These are phyloP conservation scores for Vitis riparia DNA, from an alignment of 164 flowering plant species.

Conservation along the genomic window DNA sequence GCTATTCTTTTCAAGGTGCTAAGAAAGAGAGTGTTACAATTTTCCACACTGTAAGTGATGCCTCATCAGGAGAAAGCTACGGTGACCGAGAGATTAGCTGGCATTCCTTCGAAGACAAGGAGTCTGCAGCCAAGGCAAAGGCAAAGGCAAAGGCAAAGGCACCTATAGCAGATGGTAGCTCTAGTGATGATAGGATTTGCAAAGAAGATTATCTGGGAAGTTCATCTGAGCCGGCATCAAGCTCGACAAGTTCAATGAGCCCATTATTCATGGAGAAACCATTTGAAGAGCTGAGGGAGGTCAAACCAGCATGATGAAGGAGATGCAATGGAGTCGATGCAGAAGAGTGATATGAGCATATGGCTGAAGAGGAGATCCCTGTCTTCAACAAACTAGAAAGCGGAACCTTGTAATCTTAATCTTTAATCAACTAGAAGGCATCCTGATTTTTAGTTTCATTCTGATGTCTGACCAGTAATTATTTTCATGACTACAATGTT, in stretches of 20 bases:
- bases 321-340: conserved; percentile 1
- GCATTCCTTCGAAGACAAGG: conserved; percentile 12
- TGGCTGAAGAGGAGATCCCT: conserved; percentile 33
- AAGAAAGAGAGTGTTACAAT: conserved; percentile 58
- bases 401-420: too few species aligned
- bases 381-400: conserved; percentile 30
- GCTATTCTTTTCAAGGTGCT: conserved; percentile 58
- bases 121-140: conserved; percentile 12
- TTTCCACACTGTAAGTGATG: conserved; percentile 55
- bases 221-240: conserved; percentile 19
- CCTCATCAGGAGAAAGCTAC: conserved; percentile 37
- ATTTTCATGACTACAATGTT: too few species aligned
- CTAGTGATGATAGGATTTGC: conserved; percentile 23
- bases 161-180: conserved; percentile 12
- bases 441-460: too few species aligned
- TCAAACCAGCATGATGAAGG: conserved; percentile 12
- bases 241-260: conserved; percentile 8
- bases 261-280: conserved; percentile 15
- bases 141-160: conserved; percentile 38
- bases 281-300: conserved; percentile 9
- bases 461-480: too few species aligned
- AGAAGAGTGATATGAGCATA: conserved; percentile 11
- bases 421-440: too few species aligned
- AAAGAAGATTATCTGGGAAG: conserved; percentile 1
- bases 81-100: conserved; percentile 17